Percentiles rank a stretch among this genome's conserved stretches.
These are phyloP conservation scores for Psilocybe tampanensis DNA, from an alignment of 768 basidiomycete genomes.

Conservation along the genomic window DNA sequence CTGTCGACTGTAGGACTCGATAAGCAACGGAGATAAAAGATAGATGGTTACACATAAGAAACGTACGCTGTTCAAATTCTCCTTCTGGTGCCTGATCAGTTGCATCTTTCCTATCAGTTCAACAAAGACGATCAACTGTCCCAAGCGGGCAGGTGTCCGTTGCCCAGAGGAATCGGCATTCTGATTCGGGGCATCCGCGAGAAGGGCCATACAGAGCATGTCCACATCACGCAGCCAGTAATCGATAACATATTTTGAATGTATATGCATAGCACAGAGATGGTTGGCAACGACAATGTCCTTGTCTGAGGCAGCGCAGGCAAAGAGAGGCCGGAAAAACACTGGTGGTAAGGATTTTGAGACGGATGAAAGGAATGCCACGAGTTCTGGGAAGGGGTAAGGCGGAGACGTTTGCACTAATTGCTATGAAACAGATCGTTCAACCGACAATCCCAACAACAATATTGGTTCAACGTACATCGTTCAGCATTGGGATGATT, in stretches of 20 bases:
- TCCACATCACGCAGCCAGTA: constrained; percentile 73
- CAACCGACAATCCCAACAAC: neutral
- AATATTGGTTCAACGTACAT: constrained; percentile 38
- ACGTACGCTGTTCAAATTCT: constrained; percentile 37
- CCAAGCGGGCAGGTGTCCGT: constrained; percentile 55
- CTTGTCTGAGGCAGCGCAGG: constrained; percentile 66
- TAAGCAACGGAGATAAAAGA: neutral
- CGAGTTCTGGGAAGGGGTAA: constrained; percentile 45
- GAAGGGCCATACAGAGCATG: constrained; percentile 72
- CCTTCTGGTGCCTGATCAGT: constrained; percentile 41
- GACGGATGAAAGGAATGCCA: constrained; percentile 51
- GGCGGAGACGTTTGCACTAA: constrained; percentile 56
- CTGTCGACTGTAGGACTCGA: constrained; percentile 27
- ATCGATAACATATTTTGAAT: constrained; percentile 57
- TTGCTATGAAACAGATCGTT: constrained; percentile 38
- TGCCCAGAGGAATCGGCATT: constrained; percentile 18
- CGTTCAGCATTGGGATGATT: constrained; percentile 49
- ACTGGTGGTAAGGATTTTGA: constrained; percentile 57
- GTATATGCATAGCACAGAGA: constrained; percentile 51
- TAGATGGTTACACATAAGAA: neutral
- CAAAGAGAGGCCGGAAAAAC: constrained; percentile 75
- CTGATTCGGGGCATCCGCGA: constrained; percentile 47
- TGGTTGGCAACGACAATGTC: constrained; percentile 61
- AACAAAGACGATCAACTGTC: constrained; percentile 61
- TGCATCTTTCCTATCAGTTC: constrained; percentile 63